These are phyloP conservation scores for Neofusicoccum sp. DNA, from an alignment of 2,329 filamentous ascomycete species.

Conservation along the genomic window DNA sequence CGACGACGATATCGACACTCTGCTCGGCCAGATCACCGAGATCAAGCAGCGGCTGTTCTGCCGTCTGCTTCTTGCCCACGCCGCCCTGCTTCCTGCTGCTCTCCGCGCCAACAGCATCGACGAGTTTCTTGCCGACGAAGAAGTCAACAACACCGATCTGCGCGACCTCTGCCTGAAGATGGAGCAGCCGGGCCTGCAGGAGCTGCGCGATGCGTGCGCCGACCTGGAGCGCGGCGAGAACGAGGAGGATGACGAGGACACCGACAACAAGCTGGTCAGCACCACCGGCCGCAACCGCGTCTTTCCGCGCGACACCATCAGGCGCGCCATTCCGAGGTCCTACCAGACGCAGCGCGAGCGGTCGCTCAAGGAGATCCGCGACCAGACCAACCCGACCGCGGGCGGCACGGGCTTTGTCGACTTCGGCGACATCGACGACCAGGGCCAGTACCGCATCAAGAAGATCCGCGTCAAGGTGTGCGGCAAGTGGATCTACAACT, in stretches of 20 bases:
- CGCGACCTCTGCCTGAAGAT: conserved; percentile 53
- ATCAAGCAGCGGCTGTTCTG: conserved; percentile 56
- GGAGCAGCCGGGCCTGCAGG: conserved; percentile 52
- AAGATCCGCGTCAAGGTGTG: conserved; percentile 52
- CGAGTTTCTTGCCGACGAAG: conserved; percentile 47
- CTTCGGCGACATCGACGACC: conserved; percentile 41
- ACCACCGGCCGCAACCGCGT: background rate
- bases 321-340: conserved; percentile 24
- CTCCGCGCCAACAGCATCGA: conserved; percentile 48
- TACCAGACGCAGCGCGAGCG: conserved; percentile 39
- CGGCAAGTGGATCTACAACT: conserved; percentile 55
- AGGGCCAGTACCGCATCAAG: conserved; percentile 35
- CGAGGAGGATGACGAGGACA: conserved; percentile 38
- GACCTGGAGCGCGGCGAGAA: conserved; percentile 49
- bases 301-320: background rate
- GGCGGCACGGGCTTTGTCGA: conserved; percentile 32
- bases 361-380: conserved; percentile 27
- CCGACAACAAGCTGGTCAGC: conserved; percentile 21
- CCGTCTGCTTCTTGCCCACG: conserved; percentile 50
- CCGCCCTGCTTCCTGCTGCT: conserved; percentile 49
- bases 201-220: conserved; percentile 55
- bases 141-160: conserved; percentile 48
- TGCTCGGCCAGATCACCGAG: conserved; percentile 51
- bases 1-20: conserved; percentile 46
- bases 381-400: conserved; percentile 21